A percentile compares a stretch with the other conserved stretches of the same genome.
Conservation (phyloP, 1,284 basidiomycete species). For the Cryptococcus deneoformans region DNA sequence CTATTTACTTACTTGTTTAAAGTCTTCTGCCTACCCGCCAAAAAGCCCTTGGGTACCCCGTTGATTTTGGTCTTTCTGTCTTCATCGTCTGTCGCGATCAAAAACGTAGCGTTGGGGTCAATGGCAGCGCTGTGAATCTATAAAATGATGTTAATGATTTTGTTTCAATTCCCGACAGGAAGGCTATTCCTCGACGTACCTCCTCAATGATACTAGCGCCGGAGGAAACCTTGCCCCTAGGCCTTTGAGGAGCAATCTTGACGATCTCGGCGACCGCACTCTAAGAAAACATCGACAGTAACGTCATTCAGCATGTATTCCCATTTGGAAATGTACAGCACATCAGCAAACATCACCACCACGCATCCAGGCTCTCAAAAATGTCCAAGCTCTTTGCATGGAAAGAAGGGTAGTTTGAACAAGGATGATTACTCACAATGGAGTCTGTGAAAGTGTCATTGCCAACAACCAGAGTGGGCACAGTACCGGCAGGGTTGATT, state of each 20-base stretch:
- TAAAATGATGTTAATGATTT: conserved; percentile 1
- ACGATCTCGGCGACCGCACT: conserved; percentile 56
- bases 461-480: conserved; percentile 56
- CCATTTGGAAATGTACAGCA: neutral
- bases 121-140: conserved; percentile 57
- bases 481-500: conserved; percentile 58
- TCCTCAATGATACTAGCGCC: conserved; percentile 40
- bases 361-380: neutral
- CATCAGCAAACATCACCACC: neutral
- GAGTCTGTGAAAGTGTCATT: conserved; percentile 56
- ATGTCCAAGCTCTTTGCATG: too few relatives aligned
- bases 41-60: conserved; percentile 51
- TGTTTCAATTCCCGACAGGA: conserved; percentile 5
- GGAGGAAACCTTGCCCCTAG: conserved; percentile 36
- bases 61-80: conserved; percentile 54
- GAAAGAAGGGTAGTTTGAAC: too few relatives aligned
- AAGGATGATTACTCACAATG: conserved; percentile 23
- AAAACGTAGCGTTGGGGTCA: conserved; percentile 58
- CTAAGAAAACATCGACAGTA: conserved; percentile 4
- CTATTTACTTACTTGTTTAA: conserved; percentile 31
- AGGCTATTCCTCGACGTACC: conserved; percentile 34
- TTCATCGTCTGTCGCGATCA: conserved; percentile 56
- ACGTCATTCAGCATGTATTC: neutral
- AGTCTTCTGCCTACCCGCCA: conserved; percentile 53
- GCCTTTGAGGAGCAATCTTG: conserved; percentile 50